Base-by-base conservation (phyloP, 331 rosid species). In the Pyracantha coccinea region DNA sequence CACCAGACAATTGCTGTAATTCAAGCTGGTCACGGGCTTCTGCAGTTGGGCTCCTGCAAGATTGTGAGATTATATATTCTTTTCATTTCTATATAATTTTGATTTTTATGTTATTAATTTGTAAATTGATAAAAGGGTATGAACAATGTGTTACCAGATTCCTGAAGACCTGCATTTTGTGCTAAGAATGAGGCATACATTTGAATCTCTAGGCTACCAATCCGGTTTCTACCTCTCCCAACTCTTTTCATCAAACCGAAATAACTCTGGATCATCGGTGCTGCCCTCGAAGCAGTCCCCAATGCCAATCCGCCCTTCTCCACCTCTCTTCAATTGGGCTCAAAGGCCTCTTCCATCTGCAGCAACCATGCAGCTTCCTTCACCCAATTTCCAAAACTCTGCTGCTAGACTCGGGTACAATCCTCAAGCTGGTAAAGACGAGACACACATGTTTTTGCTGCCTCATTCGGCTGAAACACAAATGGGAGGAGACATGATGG, bases 11-110 rank as follows among this genome's bases (percentile, higher is more conserved):
- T 95, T 53, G 97, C 99, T 85, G 99, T 94, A 4, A 94, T 94
- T 84, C 99, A 94, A 89, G 99, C 99, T 79, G 99, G 99, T 0
- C 99, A 94, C 80, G 99, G 99, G 68, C 99, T 94, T 80, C 96
- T 94, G 33, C 99, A 94, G 45, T 84, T 94, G 76, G 99, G 99
- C 78, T 94, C 99, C 73, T 94, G 99, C 89, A 94, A 94, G 83
- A 94, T 90, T 86, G 99, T 94, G 74, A 88, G 99, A 83, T 44
- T 9, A 31, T 62, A 8, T 20, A 21, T 23, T 24, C 27, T 59
- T 16, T 20, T 29, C n/a, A 23, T 28, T 7, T 54, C 4, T 1
- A 16, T n/a, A 19, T 8, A 3, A 35, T 44, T 24, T 52, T 47
- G 28, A 14, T 32, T 3, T 28, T 70, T 73, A 35, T 54, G 44